A percentile compares a stretch with the other conserved stretches of the same genome.
These are phyloP conservation scores for Anastatica hierochuntica DNA, from an alignment of 345 rosid species.

Conservation along the genomic window DNA sequence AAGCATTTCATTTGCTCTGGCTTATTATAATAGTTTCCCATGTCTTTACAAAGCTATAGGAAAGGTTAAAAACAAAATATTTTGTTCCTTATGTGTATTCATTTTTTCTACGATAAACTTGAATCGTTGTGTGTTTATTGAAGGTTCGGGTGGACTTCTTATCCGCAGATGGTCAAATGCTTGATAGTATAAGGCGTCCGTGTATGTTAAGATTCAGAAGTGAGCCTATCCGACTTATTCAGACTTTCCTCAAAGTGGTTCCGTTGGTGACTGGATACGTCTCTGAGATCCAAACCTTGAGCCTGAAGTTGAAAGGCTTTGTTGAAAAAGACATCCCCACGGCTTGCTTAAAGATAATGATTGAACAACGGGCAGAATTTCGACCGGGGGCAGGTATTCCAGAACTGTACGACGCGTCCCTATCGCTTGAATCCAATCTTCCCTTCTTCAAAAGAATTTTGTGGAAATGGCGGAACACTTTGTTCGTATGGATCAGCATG, in stretches of 20 bases:
- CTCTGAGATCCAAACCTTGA: conserved; percentile 66
- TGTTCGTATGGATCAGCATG: conserved; percentile 62
- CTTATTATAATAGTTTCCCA: not conserved
- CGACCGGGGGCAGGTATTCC: conserved; percentile 70
- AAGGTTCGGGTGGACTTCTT: conserved; percentile 75
- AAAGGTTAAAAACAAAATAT: not conserved
- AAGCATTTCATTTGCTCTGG: not conserved
- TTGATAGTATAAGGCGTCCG: conserved; percentile 51
- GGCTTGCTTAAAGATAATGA: conserved; percentile 35
- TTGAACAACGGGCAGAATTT: conserved; percentile 73
- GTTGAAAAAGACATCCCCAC: conserved; percentile 54
- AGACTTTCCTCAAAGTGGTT: conserved; percentile 53
- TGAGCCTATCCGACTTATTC: conserved; percentile 50
- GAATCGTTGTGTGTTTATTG: conserved; percentile 19
- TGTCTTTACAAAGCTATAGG: not conserved
- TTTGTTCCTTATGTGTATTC: not conserved
- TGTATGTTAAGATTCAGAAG: conserved; percentile 76
- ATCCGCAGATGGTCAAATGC: conserved; percentile 45
- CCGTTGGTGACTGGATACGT: conserved; percentile 65
- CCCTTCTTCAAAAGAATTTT: conserved; percentile 49
- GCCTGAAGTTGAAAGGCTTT: conserved; percentile 50
- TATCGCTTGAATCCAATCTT: conserved; percentile 53
- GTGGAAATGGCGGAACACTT: conserved; percentile 73
- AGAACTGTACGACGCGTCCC: conserved; percentile 61
- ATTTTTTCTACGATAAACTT: not conserved